Evolutionary conservation across 805 yeast genomes (phyloP).

Genomic region (Metschnikowia baotianmanensis): DNA sequence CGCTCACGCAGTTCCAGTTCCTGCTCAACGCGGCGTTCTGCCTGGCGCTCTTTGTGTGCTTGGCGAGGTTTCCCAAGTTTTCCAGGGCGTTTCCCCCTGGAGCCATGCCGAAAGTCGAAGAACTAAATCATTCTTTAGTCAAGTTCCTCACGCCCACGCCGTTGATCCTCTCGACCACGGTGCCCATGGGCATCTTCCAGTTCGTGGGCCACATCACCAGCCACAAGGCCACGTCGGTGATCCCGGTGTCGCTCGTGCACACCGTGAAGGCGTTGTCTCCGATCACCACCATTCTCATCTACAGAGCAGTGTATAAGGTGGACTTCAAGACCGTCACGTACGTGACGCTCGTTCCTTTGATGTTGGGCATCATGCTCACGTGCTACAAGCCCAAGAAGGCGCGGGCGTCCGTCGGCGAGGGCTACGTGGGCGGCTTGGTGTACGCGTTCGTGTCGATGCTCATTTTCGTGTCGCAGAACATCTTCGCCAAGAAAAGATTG

Average conservation of each 20-base stretch:
- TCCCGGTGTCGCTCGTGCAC: conserved; percentile 94
- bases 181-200: conserved; percentile 95
- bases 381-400: conserved; percentile 50
- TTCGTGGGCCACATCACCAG: conserved; percentile 88
- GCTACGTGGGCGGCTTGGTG: conserved; percentile 38
- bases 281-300: conserved; percentile 78
- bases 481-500: conserved; percentile 71
- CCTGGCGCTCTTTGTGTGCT: conserved; percentile 36
- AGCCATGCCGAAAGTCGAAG: conserved; percentile 21
- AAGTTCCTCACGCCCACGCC: conserved; percentile 54
- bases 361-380: conserved; percentile 81
- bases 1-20: conserved; percentile 87
- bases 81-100: conserved; percentile 21
- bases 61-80: conserved; percentile 28
- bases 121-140: conserved; percentile 23
- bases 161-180: conserved; percentile 58
- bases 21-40: conserved; percentile 66
- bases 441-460: conserved; percentile 57
- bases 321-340: conserved; percentile 67
- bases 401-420: conserved; percentile 12
- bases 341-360: conserved; percentile 72
- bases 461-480: conserved; percentile 75
- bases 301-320: conserved; percentile 57
- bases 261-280: conserved; percentile 93
- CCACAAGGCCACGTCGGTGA: conserved; percentile 86